Evolutionary conservation across 2,329 filamentous ascomycete species (phyloP).

Genomic region (Colletotrichum cordylinicola): DNA sequence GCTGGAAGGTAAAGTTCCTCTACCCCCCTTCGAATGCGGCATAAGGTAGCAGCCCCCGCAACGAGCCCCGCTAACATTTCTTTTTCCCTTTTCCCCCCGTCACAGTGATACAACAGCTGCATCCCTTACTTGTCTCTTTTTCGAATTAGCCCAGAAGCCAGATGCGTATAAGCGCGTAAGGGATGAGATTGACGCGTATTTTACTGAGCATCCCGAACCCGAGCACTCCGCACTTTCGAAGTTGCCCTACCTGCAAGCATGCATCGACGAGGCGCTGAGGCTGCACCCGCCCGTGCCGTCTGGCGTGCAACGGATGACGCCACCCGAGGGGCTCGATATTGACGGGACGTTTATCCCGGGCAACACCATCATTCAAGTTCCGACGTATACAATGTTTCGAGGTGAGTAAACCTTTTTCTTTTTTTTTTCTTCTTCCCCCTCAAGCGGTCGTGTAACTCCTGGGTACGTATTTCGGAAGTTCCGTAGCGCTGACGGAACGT

Average conservation of each 20-base stretch:
- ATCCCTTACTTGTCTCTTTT: constrained; percentile 22
- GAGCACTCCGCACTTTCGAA: constrained; percentile 27
- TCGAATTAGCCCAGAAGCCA: constrained; percentile 18
- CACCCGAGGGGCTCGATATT: constrained; percentile 39
- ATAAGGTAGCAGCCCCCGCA: background rate
- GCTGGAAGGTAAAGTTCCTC: constrained; percentile 33
- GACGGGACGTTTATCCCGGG: constrained; percentile 39
- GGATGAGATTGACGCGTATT: constrained; percentile 24
- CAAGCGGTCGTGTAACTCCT: background rate
- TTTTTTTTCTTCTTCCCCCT: background rate
- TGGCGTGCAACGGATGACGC: constrained; percentile 39
- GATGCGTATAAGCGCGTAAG: background rate
- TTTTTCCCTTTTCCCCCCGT: background rate
- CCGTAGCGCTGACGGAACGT: background rate
- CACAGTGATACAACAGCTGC: constrained; percentile 23
- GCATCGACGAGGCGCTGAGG: constrained; percentile 45
- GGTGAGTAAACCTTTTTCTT: constrained; percentile 2
- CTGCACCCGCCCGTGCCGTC: constrained; percentile 41
- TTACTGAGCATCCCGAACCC: background rate
- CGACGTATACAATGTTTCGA: constrained; percentile 29
- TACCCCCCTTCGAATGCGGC: background rate
- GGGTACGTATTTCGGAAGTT: background rate
- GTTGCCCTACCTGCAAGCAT: constrained; percentile 36
- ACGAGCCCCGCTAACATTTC: background rate
- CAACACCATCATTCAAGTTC: constrained; percentile 36